Evolutionary conservation across 805 yeast species (phyloP).

Genomic region (Dipodascus geniculatus): DNA sequence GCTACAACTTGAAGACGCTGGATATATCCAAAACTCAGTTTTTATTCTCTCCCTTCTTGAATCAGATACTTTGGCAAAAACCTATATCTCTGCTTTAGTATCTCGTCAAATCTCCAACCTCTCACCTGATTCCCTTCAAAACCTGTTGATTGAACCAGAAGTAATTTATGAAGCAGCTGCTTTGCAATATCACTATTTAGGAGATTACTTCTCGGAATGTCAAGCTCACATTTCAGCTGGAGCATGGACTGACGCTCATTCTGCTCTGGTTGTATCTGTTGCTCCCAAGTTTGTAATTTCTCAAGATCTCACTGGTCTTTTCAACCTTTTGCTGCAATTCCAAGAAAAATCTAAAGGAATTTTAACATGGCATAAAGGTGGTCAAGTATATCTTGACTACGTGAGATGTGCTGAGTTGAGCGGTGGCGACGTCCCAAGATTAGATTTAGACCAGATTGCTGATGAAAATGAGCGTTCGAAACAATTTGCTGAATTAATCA

Average conservation of each 20-base stretch:
- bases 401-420: slow-evolving; percentile 5
- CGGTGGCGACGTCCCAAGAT: not conserved
- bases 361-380: slow-evolving; percentile 25
- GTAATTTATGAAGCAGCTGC: slow-evolving; percentile 51
- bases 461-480: not conserved
- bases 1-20: slow-evolving; percentile 36
- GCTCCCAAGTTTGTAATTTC: slow-evolving; percentile 64
- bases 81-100: slow-evolving; percentile 2
- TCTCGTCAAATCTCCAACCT: slow-evolving; percentile 15
- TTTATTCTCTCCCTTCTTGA: slow-evolving; percentile 49
- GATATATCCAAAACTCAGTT: slow-evolving; percentile 46
- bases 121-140: slow-evolving; percentile 19
- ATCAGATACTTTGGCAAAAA: slow-evolving; percentile 34
- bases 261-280: slow-evolving; percentile 38
- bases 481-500: slow-evolving; percentile 5
- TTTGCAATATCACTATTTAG: slow-evolving; percentile 34
- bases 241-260: slow-evolving; percentile 52
- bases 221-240: slow-evolving; percentile 50
- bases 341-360: slow-evolving; percentile 13
- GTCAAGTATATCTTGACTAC: slow-evolving; percentile 27
- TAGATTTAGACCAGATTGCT: slow-evolving; percentile 4
- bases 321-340: slow-evolving; percentile 16
- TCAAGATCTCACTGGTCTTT: slow-evolving; percentile 23
- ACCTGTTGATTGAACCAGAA: slow-evolving; percentile 36
- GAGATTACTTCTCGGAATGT: slow-evolving; percentile 48